Percentiles rank a stretch among this genome's conserved stretches.
Evolutionary conservation across 805 yeast genomes (phyloP).

Genomic region (Cyberlindnera euphorbiiphila): DNA sequence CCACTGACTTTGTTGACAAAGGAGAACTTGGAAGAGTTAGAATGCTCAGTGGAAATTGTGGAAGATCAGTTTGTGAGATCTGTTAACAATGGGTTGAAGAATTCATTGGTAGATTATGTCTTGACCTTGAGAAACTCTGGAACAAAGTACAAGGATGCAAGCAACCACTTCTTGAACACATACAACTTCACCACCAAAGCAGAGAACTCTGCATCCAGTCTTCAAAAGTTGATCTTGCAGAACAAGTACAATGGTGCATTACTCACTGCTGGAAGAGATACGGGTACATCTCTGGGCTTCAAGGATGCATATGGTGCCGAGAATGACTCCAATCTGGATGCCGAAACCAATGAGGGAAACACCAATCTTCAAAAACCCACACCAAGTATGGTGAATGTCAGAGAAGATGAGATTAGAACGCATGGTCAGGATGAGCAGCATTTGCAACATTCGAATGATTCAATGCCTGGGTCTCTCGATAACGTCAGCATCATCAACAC

Average conservation of each 20-base stretch:
- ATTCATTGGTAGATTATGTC: constrained; percentile 43
- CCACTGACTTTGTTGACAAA: constrained; percentile 39
- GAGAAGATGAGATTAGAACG: too few species aligned
- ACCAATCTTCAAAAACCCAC: too few species aligned
- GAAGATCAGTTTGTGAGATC: constrained; percentile 48
- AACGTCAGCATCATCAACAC: constrained; percentile 19
- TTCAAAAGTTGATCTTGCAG: constrained; percentile 27
- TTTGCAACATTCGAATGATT: constrained; percentile 2
- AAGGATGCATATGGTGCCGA: constrained; percentile 11
- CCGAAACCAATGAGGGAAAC: too few species aligned
- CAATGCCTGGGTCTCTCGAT: constrained; percentile 6
- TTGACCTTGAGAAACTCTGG: constrained; percentile 19
- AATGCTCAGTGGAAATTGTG: constrained; percentile 47
- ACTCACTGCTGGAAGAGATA: too few species aligned
- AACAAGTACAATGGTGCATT: constrained; percentile 18
- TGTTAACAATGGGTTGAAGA: constrained; percentile 41
- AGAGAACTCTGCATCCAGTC: constrained; percentile 13
- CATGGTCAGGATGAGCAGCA: too few species aligned
- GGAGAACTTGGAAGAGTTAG: constrained; percentile 51
- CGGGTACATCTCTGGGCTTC: constrained; percentile 4
- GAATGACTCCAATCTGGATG: too few species aligned
- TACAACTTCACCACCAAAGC: constrained; percentile 13
- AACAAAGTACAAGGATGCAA: constrained; percentile 16
- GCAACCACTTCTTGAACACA: constrained; percentile 22
- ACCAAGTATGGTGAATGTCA: too few species aligned